Evolutionary conservation across 768 basidiomycete species (phyloP), one percentile per base, ranked within the genome.

Genomic region (Boletus huronensis): DNA sequence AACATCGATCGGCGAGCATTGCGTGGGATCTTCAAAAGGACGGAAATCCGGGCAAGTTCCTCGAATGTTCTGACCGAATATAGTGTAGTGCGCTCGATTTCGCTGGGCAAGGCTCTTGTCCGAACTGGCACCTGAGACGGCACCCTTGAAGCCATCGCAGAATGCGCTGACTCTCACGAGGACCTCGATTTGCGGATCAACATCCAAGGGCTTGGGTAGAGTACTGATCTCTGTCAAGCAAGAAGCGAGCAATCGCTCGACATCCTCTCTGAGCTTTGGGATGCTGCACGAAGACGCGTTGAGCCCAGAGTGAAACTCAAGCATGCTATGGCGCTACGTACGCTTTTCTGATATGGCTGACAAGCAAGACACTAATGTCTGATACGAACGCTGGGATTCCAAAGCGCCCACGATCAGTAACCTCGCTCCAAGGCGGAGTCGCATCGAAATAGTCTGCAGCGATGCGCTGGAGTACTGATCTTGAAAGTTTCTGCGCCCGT

Each of bases 311-410:
- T 36, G 17, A 52, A 26, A n/a, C 39, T 9, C 17, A 17, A 43
- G 16, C 17, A 34, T 9, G 14, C 5, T 1, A 13, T 6, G 35
- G 23, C 0, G 23, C 3, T 17, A 71, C 81, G 42, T 57, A 87
- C 87, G 76, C 77, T 25, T 59, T 66, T 32, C 79, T 77, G 40
- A 87, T 84, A n/a, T 79, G 72, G 0, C 66, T 49, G 11, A 83
- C 74, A 14, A 89, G 72, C 11, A 84, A 70, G 35, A 61, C 60
- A 48, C 84, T 84, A 19, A 86, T 73, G 54, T 75, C 75, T 2
- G 67, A 58, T 0, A 86, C 80, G 13, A 88, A 76, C 28, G 76
- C 2, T 67, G 74, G 58, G 34, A 84, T 76, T 0, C 87, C 87
- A 32, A 87, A 82, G 2, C 84, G 78, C 21, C 61, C 53, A 14